Evolutionary conservation across 192 early-diverging fungal genomes (phyloP), one percentile per base, ranked within the genome.

Genomic region (Lobosporangium transversale): DNA sequence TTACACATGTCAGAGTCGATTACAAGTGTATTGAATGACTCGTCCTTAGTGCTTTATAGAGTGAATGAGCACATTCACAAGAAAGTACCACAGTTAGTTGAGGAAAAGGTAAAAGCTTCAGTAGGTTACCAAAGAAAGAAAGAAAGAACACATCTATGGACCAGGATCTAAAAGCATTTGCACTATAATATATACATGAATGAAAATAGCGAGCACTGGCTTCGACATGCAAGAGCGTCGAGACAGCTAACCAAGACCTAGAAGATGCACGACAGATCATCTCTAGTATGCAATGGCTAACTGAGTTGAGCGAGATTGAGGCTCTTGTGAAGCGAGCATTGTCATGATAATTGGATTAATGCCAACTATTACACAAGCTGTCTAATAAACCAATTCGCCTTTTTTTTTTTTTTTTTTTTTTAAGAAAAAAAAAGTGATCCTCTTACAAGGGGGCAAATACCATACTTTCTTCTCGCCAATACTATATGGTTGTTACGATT

Each of bases 61-160:
- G 70, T 74, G 10, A 74, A 74, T 27, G 70, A 74, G 33, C 70
- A 74, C 29, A 55, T 74, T 17, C 70, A 74, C 44, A 74, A 74
- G 32, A 74, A 74, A 21, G 62, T 74, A 8, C 70, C 70, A 23
- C 44, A 65, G 23, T 33, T 74, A n/a, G 70, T 66, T 3, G 62
- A 66, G 33, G 70, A 74, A 53, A 74, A 74, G 70, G 70, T 74
- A 60, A 3, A n/a, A n/a, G n/a, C n/a, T n/a, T n/a, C n/a, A n/a
- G n/a, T n/a, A n/a, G n/a, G n/a, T n/a, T n/a, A n/a, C n/a, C n/a
- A n/a, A n/a, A n/a, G n/a, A n/a, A n/a, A n/a, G n/a, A n/a, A n/a
- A n/a, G n/a, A n/a, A n/a, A n/a, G n/a, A n/a, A 11, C 18, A 43
- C 5, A n/a, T 10, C 3, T 20, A 10, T 24, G 18, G 18, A 18